Conservation (phyloP, 208 protist genomes). For the Borovskyia barvae region DNA sequence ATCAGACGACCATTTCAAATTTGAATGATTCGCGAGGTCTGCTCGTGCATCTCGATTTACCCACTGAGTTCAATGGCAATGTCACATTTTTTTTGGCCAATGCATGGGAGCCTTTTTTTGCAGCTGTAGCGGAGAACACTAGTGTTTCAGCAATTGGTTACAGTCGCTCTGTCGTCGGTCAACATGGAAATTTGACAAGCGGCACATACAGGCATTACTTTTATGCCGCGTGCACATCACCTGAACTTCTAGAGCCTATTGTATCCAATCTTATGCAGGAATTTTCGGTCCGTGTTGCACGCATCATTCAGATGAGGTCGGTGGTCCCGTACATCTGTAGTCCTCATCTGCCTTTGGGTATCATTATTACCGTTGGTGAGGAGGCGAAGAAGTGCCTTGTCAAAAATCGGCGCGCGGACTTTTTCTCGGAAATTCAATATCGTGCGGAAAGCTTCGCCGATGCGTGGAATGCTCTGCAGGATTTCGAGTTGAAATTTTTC, state of each 20-base stretch:
- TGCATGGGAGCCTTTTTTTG: constrained; percentile 66
- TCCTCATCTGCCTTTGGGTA: constrained; percentile 35
- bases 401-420: constrained; percentile 31
- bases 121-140: constrained; percentile 31
- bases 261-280: constrained; percentile 8
- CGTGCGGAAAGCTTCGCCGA: constrained; percentile 32
- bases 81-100: constrained; percentile 36
- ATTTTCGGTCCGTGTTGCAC: constrained; percentile 13
- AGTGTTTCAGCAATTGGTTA: constrained; percentile 53
- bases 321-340: constrained; percentile 70
- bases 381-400: constrained; percentile 38
- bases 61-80: constrained; percentile 38
- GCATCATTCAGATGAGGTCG: constrained; percentile 41
- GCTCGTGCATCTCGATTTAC: constrained; percentile 56
- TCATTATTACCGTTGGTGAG: constrained; percentile 72
- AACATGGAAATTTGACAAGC: constrained; percentile 4
- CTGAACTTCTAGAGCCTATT: constrained; percentile 12
- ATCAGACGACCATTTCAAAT: constrained; percentile 28
- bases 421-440: constrained; percentile 36
- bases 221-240: constrained; percentile 47
- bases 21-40: constrained; percentile 60
- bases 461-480: constrained; percentile 32
- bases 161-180: constrained; percentile 41
- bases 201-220: constrained; percentile 71
- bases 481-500: constrained; percentile 34